Evolutionary conservation across 805 yeast genomes (phyloP), one percentile per base, ranked within the genome.

Genomic region (Starmerella bacillaris): DNA sequence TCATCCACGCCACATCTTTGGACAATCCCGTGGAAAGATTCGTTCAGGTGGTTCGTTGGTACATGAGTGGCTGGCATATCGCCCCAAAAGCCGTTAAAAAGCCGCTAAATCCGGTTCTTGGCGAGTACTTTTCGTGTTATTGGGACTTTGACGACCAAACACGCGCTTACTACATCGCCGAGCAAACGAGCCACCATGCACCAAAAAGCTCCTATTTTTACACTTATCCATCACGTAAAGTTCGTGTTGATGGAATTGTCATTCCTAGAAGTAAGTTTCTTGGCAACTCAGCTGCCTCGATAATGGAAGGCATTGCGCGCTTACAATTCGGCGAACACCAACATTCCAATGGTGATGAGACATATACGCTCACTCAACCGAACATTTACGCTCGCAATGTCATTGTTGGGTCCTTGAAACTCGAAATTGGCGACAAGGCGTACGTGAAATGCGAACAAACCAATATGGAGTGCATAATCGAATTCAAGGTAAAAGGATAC

Each of bases 31-130:
- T 75, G 17, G 64, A 70, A 37, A 67, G 96, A 38, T 84, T 89
- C 48, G 51, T 80, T 5, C 59, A 68, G 30, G 74, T 86, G 5
- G 74, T 78, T 17, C 71, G 72, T 50, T 86, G 94, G 94, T 89
- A 89, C 54, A 64, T 89, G 55, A 70, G 94, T 3, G 82, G 92
- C 32, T 89, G 96, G 96, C 95, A 89, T 53, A 89, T 89, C 54
- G 89, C 95, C 1, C 98, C 96, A 20, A 86, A 86, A 53, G 98
- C 96, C 3, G 98, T 89, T 12, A 89, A 89, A 55, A 89, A 89
- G 56, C 98, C 98, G 0, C 63, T 89, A 49, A 89, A 89, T 52
- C 98, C 98, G 2, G 82, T 89, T 5, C 54, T 89, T 18, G 95
- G 96, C 21, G 98, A 89, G 54, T 67, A 76, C 45, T 89, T 80